These are phyloP conservation scores for Trichophyton equinum DNA, from an alignment of 2,329 filamentous ascomycete species.

Conservation along the genomic window DNA sequence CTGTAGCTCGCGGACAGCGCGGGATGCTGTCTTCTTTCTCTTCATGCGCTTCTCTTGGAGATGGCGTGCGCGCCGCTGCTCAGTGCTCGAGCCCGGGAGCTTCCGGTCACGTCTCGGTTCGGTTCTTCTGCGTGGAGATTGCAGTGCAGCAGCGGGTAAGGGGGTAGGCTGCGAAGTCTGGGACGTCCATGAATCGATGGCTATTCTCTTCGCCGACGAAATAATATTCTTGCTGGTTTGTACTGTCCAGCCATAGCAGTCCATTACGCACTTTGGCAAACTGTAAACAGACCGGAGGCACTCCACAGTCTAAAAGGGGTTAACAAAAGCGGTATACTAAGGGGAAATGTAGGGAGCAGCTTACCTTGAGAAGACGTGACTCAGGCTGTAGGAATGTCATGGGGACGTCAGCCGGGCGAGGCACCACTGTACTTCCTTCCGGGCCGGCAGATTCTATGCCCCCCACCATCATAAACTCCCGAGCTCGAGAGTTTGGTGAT, in stretches of 20 bases:
- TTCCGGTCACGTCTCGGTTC: background rate
- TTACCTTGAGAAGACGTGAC: background rate
- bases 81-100: background rate
- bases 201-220: background rate
- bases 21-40: constrained; percentile 1
- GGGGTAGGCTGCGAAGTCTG: background rate
- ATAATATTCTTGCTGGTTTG: background rate
- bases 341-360: background rate
- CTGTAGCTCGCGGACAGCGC: background rate
- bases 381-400: background rate
- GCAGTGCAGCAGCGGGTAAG: background rate
- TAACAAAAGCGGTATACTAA: background rate
- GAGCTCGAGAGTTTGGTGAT: background rate
- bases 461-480: background rate
- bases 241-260: background rate
- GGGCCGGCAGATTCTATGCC: background rate
- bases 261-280: background rate
- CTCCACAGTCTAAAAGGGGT: background rate
- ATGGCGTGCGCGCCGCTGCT: background rate
- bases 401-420: background rate
- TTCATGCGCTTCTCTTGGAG: background rate
- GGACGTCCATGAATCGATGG: background rate
- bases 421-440: background rate
- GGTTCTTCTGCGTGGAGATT: background rate
- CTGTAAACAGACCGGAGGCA: background rate